Evolutionary conservation across 495 filamentous ascomycete genomes (phyloP).

Genomic region (Penicillium bovifimosum): DNA sequence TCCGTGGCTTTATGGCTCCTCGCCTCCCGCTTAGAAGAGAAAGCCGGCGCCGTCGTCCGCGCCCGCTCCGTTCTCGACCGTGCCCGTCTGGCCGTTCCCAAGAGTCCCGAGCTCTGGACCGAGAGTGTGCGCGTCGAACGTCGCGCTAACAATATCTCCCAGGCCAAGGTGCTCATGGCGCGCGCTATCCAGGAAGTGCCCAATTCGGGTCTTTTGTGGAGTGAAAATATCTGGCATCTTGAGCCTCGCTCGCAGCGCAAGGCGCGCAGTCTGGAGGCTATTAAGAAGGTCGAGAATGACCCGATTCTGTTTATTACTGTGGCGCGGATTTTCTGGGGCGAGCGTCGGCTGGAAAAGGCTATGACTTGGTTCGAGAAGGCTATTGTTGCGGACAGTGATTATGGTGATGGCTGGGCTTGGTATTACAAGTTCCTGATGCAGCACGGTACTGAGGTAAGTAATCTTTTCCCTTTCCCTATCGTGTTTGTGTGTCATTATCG

Average conservation of each 20-base stretch:
- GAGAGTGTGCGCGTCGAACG: slow-evolving; percentile 90
- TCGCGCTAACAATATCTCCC: slow-evolving; percentile 73
- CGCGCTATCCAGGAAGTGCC: slow-evolving; percentile 85
- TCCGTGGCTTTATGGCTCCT: slow-evolving; percentile 87
- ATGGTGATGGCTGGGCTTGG: slow-evolving; percentile 96
- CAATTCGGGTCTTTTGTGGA: slow-evolving; percentile 86
- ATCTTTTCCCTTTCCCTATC: background rate
- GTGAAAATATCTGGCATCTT: slow-evolving; percentile 89
- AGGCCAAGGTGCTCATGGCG: slow-evolving; percentile 89
- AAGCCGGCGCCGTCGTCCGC: slow-evolving; percentile 75
- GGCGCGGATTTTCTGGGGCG: slow-evolving; percentile 70
- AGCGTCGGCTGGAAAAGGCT: slow-evolving; percentile 82
- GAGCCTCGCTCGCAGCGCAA: slow-evolving; percentile 88
- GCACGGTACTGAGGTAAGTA: slow-evolving; percentile 71
- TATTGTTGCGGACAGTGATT: slow-evolving; percentile 74
- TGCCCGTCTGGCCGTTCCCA: slow-evolving; percentile 78
- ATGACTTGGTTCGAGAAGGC: slow-evolving; percentile 97
- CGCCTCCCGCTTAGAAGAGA: slow-evolving; percentile 81
- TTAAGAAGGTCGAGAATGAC: slow-evolving; percentile 94
- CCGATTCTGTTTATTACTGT: slow-evolving; percentile 75
- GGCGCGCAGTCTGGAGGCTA: slow-evolving; percentile 82
- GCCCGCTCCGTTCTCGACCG: slow-evolving; percentile 89
- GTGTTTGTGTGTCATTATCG: background rate
- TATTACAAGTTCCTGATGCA: slow-evolving; percentile 88
- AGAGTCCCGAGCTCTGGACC: slow-evolving; percentile 78